phyloP scores from a whole-genome alignment of 306 rosid genomes.

The Amphicarpaea edgeworthii region DNA sequence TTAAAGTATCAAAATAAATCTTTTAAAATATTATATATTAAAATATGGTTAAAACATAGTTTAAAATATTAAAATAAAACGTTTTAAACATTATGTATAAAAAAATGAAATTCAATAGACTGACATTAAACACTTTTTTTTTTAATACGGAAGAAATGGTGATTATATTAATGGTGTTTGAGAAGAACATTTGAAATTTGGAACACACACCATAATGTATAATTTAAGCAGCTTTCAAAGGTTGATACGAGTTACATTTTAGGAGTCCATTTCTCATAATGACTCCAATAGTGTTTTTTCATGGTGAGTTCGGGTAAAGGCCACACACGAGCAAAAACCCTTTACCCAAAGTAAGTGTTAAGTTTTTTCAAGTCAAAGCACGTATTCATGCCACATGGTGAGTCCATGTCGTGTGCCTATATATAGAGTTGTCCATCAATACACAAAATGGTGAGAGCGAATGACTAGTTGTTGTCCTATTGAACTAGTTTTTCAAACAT shows the following conservation, averaged over 20 bases:
- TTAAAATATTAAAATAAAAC: too few relatives aligned
- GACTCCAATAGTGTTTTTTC: constrained; percentile 23
- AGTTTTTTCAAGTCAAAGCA: constrained; percentile 42
- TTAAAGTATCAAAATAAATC: too few relatives aligned
- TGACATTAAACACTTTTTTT: too few relatives aligned
- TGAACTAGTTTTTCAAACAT: constrained; percentile 43
- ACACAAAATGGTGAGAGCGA: too few relatives aligned
- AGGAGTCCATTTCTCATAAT: constrained; percentile 40
- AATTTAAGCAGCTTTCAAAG: constrained; percentile 26
- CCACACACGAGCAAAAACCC: constrained; percentile 2
- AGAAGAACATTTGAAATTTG: background rate
- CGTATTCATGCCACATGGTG: constrained; percentile 42
- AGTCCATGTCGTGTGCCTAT: too few relatives aligned
- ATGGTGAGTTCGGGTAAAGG: constrained; percentile 22
- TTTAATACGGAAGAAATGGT: background rate
- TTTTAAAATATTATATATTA: too few relatives aligned
- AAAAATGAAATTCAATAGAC: too few relatives aligned
- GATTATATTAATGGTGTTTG: constrained; percentile 7
- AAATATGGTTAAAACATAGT: too few relatives aligned
- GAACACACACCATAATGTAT: background rate
- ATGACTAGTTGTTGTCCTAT: constrained; percentile 39
- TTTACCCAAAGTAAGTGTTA: constrained; percentile 1
- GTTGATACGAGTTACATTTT: constrained; percentile 37
- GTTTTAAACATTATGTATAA: too few relatives aligned
- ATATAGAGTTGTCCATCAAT: too few relatives aligned